Conservation (phyloP, 371 early-diverging fungal genomes). For the Mortierella polycephala region DNA sequence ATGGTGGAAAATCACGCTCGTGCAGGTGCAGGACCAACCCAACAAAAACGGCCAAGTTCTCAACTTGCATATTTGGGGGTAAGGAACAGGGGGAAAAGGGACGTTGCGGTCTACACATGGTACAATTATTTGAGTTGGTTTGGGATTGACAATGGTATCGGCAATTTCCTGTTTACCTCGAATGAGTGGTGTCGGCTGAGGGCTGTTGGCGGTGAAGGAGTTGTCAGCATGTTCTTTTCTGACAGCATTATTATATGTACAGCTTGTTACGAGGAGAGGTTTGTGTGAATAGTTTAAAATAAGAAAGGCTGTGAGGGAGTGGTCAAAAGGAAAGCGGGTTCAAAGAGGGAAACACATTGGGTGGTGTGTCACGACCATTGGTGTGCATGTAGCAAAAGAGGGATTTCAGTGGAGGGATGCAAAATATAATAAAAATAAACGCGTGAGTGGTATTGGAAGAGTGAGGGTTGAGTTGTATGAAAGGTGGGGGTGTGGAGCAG, state of each 20-base stretch:
- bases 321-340: too few species aligned
- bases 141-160: too few species aligned
- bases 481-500: not conserved
- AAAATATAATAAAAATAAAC: too few species aligned
- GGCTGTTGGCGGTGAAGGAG: conserved; percentile 27
- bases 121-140: too few species aligned
- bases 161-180: conserved; percentile 26
- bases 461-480: not conserved
- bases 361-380: too few species aligned
- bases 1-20: not conserved
- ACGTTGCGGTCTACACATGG: too few species aligned
- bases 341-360: too few species aligned
- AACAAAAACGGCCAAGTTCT: not conserved
- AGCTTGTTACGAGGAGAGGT: not conserved
- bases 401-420: too few species aligned
- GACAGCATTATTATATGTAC: conserved; percentile 18
- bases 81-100: too few species aligned
- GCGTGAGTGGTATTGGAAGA: not conserved
- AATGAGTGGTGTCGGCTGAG: conserved; percentile 45
- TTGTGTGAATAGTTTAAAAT: not conserved
- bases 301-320: not conserved
- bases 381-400: too few species aligned
- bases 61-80: too few species aligned
- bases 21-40: conserved; percentile 1
- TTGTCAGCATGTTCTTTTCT: conserved; percentile 38